These are phyloP conservation scores for Beauveria rudraprayagi DNA, from an alignment of 2,329 filamentous ascomycete species.

Conservation along the genomic window DNA sequence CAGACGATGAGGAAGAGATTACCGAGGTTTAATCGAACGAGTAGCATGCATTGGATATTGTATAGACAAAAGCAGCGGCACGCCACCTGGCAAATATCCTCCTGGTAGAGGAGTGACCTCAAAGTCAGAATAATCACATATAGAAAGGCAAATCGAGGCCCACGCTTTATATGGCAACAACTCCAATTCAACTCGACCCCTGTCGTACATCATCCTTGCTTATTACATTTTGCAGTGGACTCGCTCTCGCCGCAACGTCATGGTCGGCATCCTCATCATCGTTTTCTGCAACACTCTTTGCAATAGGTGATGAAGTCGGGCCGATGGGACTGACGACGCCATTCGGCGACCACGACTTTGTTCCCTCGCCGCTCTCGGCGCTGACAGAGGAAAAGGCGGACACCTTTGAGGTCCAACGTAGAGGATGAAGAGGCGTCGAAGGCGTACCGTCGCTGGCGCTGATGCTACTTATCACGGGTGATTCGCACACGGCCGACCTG, in stretches of 20 bases:
- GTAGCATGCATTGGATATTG: neutral
- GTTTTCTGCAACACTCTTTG: neutral
- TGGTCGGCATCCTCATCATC: neutral
- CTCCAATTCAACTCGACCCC: no score
- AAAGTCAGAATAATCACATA: neutral
- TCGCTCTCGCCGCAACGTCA: neutral
- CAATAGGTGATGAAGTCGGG: neutral
- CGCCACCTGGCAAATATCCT: neutral
- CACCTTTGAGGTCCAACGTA: neutral
- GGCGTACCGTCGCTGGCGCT: neutral
- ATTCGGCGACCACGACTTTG: neutral
- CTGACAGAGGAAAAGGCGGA: constrained; percentile 1
- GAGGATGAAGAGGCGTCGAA: neutral
- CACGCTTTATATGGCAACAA: neutral
- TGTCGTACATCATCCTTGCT: neutral
- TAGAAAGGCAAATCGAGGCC: neutral
- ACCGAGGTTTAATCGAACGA: constrained; percentile 39
- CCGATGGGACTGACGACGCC: constrained; percentile 2
- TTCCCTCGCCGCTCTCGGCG: neutral
- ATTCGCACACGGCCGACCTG: neutral
- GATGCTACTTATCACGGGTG: neutral
- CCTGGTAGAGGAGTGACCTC: neutral
- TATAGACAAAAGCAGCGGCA: neutral
- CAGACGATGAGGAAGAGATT: constrained; percentile 45
- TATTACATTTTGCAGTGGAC: neutral